phyloP scores from a whole-genome alignment of 2,329 filamentous ascomycete genomes.

The Atkinsonella texensis region DNA sequence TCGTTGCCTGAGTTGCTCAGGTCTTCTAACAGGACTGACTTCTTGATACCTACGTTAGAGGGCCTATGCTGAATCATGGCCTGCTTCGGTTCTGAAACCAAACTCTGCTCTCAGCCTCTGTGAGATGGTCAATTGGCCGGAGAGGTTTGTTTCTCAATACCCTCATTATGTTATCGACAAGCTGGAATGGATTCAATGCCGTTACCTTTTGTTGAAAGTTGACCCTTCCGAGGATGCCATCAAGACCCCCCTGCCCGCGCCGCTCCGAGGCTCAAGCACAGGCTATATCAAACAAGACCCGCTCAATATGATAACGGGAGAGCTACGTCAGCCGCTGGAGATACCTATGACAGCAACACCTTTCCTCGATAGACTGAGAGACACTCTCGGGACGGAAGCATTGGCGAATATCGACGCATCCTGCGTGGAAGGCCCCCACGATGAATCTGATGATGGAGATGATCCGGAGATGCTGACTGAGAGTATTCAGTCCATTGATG shows the following conservation, averaged over 20 bases:
- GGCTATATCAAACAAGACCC: constrained; percentile 19
- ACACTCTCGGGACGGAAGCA: not conserved
- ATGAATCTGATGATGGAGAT: constrained; percentile 2
- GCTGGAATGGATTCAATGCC: constrained; percentile 79
- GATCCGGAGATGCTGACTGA: not conserved
- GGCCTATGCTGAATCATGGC: constrained; percentile 37
- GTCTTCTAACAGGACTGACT: too few species aligned
- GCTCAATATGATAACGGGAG: constrained; percentile 6
- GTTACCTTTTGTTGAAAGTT: constrained; percentile 57
- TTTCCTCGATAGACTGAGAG: not conserved
- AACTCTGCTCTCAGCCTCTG: constrained; percentile 57
- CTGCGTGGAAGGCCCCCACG: not conserved
- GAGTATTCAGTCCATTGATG: not conserved
- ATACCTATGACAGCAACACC: constrained; percentile 20
- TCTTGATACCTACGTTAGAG: not conserved
- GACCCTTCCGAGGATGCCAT: constrained; percentile 5
- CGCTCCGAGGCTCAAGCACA: not conserved
- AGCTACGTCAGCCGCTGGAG: not conserved
- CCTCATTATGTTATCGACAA: constrained; percentile 64
- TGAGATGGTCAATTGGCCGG: constrained; percentile 68
- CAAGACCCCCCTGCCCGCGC: constrained; percentile 7
- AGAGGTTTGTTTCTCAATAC: constrained; percentile 38
- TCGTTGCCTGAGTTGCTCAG: too few species aligned
- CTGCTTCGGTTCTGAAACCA: constrained; percentile 51
- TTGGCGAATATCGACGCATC: not conserved